These are phyloP conservation scores for Alternaria hordeiaustralica DNA, from an alignment of 2,329 filamentous ascomycete genomes.

Conservation along the genomic window DNA sequence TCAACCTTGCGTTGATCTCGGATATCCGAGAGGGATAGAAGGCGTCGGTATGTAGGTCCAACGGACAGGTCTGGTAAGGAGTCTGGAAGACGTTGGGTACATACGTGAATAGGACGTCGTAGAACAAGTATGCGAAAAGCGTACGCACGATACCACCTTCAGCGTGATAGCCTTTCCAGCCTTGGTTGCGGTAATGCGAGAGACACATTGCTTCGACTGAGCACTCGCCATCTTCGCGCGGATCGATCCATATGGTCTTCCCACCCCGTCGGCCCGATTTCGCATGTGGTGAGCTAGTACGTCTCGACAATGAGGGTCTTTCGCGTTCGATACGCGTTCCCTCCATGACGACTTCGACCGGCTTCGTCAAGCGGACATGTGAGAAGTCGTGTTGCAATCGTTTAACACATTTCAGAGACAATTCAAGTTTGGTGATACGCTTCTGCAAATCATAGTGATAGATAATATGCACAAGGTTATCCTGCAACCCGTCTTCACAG, in stretches of 20 bases:
- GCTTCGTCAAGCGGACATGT: constrained; percentile 78
- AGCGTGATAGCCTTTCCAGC: constrained; percentile 94
- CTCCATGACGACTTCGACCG: constrained; percentile 75
- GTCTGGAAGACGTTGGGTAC: constrained; percentile 98
- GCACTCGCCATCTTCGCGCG: constrained; percentile 74
- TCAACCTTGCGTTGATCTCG: constrained; percentile 87
- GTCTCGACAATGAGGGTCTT: constrained; percentile 43
- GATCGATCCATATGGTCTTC: constrained; percentile 89
- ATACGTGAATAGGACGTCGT: constrained; percentile 90
- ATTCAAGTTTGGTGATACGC: constrained; percentile 89
- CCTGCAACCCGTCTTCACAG: constrained; percentile 85
- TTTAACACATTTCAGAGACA: constrained; percentile 78
- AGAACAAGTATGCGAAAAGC: constrained; percentile 82
- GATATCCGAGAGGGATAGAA: constrained; percentile 87
- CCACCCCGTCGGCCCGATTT: constrained; percentile 57
- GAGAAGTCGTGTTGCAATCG: constrained; percentile 91
- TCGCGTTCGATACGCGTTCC: constrained; percentile 78
- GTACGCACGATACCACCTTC: constrained; percentile 94
- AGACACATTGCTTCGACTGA: constrained; percentile 95
- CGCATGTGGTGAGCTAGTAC: constrained; percentile 39
- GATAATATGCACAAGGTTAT: constrained; percentile 87
- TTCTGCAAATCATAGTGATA: constrained; percentile 96
- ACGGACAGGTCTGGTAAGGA: constrained; percentile 87
- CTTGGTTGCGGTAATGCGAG: constrained; percentile 78
- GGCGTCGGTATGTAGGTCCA: constrained; percentile 90